phyloP scores from a whole-genome alignment of 2,329 filamentous ascomycete genomes.

The Fusarium palustre region DNA sequence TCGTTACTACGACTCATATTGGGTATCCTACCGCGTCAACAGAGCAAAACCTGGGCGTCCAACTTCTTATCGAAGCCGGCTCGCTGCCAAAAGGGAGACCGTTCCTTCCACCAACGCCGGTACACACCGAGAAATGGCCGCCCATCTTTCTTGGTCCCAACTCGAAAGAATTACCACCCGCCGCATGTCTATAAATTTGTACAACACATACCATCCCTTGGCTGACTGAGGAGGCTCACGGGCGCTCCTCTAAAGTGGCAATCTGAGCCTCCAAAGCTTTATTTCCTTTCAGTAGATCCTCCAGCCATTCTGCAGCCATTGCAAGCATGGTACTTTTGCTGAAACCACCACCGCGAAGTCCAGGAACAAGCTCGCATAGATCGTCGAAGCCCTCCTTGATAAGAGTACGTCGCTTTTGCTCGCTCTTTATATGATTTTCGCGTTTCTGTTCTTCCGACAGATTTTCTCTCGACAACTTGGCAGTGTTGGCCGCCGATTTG shows the following conservation, averaged over 20 bases:
- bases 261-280: constrained; percentile 67
- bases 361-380: constrained; percentile 80
- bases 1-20: constrained; percentile 38
- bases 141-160: constrained; percentile 22
- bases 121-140: constrained; percentile 32
- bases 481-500: constrained; percentile 58
- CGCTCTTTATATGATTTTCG: constrained; percentile 87
- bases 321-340: constrained; percentile 85
- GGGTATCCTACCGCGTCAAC: constrained; percentile 37
- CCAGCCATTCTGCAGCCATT: constrained; percentile 82
- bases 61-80: constrained; percentile 16
- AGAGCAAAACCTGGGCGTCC: constrained; percentile 16
- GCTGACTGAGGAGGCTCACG: constrained; percentile 10
- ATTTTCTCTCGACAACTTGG: constrained; percentile 72
- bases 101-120: constrained; percentile 40
- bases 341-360: constrained; percentile 77
- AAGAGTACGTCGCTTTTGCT: constrained; percentile 85
- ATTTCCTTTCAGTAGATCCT: constrained; percentile 78
- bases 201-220: constrained; percentile 5
- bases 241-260: constrained; percentile 50
- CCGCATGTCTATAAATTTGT: constrained; percentile 31
- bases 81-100: constrained; percentile 20
- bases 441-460: constrained; percentile 84
- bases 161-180: constrained; percentile 27
- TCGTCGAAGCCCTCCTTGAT: constrained; percentile 88